Evolutionary conservation across 1,284 basidiomycete genomes (phyloP), one percentile per base, ranked within the genome.

Genomic region (Sutorius eximius): DNA sequence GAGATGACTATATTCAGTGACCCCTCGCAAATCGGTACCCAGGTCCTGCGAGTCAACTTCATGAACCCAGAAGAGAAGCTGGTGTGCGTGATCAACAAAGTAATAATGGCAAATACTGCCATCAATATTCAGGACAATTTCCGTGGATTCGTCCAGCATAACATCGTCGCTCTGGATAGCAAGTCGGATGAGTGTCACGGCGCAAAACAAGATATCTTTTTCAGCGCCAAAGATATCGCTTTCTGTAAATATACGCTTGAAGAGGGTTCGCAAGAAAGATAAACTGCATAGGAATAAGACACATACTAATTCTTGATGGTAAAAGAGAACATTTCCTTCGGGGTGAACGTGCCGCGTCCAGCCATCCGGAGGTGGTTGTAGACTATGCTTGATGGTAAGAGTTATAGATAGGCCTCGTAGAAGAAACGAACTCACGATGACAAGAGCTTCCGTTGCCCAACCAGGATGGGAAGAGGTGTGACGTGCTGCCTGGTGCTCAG

Each of bases 21-120:
- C 4, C 12, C 46, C 51, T 32, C 45, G 51, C 27, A 65, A 29
- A 10, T 42, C 30, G 5, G 34, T 42, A 16, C 7, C 15, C 0
- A 61, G 42, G 1, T 52, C 24, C 6, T n/a, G 22, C 9, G 11
- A 6, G 30, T 1, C 16, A 8, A 53, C 18, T 10, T 18, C 5
- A 22, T 58, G 40, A 9, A 65, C 18, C 61, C 63, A 65, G 36
- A 63, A 62, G 22, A 65, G 58, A 47, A 63, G 53, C 13, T 41
- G 53, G 32, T 51, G 4, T 2, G 16, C 49, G 38, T 62, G 61
- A 22, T 64, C 61, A 20, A 59, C 63, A 29, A 62, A 63, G 32
- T 62, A 61, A 40, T 62, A 65, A 20, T 45, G 32, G 24, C 51
- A 62, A 24, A 1, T 3, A 32, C 2, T 5, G 6, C 29, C 12